These are phyloP conservation scores for Leishmania guyanensis DNA, from an alignment of 208 protist species.

Conservation along the genomic window DNA sequence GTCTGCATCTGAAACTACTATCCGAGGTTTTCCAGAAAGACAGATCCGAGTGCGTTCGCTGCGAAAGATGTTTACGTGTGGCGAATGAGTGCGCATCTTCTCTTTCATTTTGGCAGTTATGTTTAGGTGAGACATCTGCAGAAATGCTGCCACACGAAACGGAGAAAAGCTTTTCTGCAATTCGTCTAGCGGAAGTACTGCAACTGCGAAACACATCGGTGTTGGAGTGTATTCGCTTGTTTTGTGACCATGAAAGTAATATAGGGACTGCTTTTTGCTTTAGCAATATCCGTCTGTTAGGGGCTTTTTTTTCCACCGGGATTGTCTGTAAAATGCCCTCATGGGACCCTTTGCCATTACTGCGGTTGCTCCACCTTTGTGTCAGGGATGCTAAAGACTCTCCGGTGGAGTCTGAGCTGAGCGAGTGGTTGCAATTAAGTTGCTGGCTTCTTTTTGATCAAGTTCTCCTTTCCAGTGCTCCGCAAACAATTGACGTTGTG, in stretches of 20 bases:
- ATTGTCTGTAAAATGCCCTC: not conserved
- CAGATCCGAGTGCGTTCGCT: not conserved
- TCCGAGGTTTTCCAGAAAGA: not conserved
- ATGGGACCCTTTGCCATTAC: conserved; percentile 9
- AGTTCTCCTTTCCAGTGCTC: not conserved
- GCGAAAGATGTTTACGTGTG: not conserved
- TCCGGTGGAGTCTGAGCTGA: conserved; percentile 15
- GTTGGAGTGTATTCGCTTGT: not conserved
- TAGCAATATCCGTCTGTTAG: conserved; percentile 3
- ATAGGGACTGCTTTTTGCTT: not conserved
- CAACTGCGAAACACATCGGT: not conserved
- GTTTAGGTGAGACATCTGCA: not conserved
- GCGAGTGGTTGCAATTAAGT: conserved; percentile 20
- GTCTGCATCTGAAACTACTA: not conserved
- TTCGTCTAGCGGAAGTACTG: not conserved
- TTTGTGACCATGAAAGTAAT: not conserved
- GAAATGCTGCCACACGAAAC: not conserved
- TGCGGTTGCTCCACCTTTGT: conserved; percentile 7
- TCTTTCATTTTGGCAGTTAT: conserved; percentile 5
- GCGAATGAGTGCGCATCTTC: not conserved
- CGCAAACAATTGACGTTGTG: not conserved
- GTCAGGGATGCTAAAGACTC: not conserved
- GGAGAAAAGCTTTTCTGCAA: not conserved
- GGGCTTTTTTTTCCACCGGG: not conserved
- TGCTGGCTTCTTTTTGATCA: conserved; percentile 31